Evolutionary conservation across 495 filamentous ascomycete species (phyloP).

Genomic region (Neurospora hispaniola): DNA sequence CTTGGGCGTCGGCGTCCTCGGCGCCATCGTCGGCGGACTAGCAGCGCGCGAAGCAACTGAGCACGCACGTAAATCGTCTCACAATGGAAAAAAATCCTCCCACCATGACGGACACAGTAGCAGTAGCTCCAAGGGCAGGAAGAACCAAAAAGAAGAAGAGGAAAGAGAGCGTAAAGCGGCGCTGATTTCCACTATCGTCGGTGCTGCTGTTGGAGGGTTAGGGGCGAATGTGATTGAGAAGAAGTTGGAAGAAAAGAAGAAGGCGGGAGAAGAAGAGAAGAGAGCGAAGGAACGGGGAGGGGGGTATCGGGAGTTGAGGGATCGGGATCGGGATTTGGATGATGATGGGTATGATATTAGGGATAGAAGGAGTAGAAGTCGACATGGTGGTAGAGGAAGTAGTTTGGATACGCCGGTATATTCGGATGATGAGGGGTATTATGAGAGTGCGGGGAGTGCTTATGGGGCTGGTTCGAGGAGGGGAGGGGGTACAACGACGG

Average conservation of each 20-base stretch:
- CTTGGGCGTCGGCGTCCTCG: constrained; percentile 31
- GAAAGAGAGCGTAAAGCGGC: constrained; percentile 1
- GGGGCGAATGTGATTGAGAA: constrained; percentile 38
- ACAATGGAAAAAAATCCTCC: neutral
- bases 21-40: constrained; percentile 34
- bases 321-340: neutral
- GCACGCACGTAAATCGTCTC: constrained; percentile 3
- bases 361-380: neutral
- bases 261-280: constrained; percentile 1
- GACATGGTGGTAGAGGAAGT: neutral
- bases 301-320: neutral
- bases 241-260: constrained; percentile 22
- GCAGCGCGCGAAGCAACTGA: constrained; percentile 30
- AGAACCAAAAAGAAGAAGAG: constrained; percentile 1
- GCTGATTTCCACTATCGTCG: constrained; percentile 32
- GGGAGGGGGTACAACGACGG: neutral
- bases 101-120: neutral
- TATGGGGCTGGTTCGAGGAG: neutral
- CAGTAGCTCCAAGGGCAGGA: neutral
- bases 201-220: constrained; percentile 35
- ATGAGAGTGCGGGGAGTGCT: neutral
- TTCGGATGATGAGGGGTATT: neutral
- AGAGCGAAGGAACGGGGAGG: constrained; percentile 21
- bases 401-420: neutral
- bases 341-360: neutral